Base-by-base conservation (phyloP, 768 basidiomycete genomes). In the Pulveroboletus sp. region DNA sequence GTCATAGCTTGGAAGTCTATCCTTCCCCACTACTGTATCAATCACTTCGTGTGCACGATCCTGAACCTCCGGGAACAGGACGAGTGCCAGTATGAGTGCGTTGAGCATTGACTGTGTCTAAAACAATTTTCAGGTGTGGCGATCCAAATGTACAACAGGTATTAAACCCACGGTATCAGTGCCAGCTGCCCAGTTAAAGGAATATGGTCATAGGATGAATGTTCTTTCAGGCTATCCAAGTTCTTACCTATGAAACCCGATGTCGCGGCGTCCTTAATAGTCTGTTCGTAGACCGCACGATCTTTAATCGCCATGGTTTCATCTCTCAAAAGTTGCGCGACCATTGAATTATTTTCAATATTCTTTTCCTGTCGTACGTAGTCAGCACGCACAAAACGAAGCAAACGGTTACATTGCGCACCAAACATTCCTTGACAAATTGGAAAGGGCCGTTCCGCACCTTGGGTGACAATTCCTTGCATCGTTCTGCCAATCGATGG, bases 381-480 rank as follows among this genome's bases (percentile, higher is more conserved):
- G 16, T 51, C 13, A 39, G 29, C 5, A 17, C 1, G 3, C 23
- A 20, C 19, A 37, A 24, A 23, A 20, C 6, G 10, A 20, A 25
- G 11, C 11, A 49, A 24, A 27, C 36, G 20, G 36, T 37, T 16
- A 20, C 20, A 12, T 17, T 11, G 27, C 50, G 19, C 48, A 53
- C 57, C 54, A 63, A 43, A 31, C 50, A 58, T 12, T 54, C 52
- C 31, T 59, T 55, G 43, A 64, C 59, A 33, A 58, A 63, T 20
- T 56, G 50, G n/a, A 63, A 56, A 2, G 66, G 64, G 2, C 10
- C 45, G 2, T 55, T 49, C 35, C 54, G 51, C 13, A 63, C 40
- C 17, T 46, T 37, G 21, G 52, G 37, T 6, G 51, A 58, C 13
- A 52, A 6, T 37, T 52, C 47, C 31, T 40, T 49, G 37, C 51